Conservation (phyloP, 345 rosid genomes). For the Eutrema japonicum region DNA sequence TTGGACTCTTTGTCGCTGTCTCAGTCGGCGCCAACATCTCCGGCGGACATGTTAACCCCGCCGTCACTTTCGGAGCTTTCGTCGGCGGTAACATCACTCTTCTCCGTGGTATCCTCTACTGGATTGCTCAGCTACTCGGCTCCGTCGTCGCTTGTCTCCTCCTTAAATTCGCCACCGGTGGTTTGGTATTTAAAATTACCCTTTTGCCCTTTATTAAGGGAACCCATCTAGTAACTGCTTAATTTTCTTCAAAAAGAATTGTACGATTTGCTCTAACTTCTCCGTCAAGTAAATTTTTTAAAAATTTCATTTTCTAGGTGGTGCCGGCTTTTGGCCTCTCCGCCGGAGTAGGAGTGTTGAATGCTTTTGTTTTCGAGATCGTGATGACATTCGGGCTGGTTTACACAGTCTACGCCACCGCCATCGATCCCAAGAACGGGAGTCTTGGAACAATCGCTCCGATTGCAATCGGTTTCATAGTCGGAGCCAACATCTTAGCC, state of each 20-base stretch:
- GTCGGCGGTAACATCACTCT: conserved; percentile 87
- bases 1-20: conserved; percentile 80
- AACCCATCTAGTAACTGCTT: too few species aligned
- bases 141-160: conserved; percentile 81
- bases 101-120: conserved; percentile 83
- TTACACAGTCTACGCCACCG: conserved; percentile 92
- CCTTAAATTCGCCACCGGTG: conserved; percentile 74
- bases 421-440: conserved; percentile 85
- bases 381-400: conserved; percentile 95
- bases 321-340: conserved; percentile 73
- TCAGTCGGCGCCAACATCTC: conserved; percentile 84
- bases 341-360: conserved; percentile 70
- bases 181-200: conserved; percentile 55
- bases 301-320: conserved; percentile 39
- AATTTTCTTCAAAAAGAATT: neutral
- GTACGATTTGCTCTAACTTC: conserved; percentile 24
- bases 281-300: conserved; percentile 23
- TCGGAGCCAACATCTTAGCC: conserved; percentile 87
- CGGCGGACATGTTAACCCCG: conserved; percentile 94
- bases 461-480: conserved; percentile 84
- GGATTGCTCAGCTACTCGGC: conserved; percentile 91
- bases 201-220: neutral
- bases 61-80: conserved; percentile 89
- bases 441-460: conserved; percentile 76
- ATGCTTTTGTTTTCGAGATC: conserved; percentile 85